Evolutionary conservation across 768 basidiomycete genomes (phyloP), one percentile per base, ranked within the genome.

Genomic region (Glaciozyma antarctica): DNA sequence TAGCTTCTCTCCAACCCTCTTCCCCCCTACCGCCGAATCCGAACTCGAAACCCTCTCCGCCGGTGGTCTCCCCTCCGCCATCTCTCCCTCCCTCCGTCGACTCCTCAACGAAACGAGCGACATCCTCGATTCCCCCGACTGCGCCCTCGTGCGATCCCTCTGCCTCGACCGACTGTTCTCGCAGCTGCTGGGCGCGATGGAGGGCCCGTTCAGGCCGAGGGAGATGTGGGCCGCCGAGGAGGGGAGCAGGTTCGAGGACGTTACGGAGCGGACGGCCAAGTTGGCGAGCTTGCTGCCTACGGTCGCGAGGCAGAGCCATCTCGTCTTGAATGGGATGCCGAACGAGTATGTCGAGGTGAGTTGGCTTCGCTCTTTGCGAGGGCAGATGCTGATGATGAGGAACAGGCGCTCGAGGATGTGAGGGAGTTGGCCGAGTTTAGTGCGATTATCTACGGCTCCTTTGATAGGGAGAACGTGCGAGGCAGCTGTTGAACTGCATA

Each of bases 221-320:
- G 67, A 57, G 21, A n/a, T 41, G 38, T 41, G 26, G 9, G 34
- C 32, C 19, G 54, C n/a, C 58, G 57, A 41, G 22, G 52, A 26
- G 12, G 61, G 56, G 26, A 51, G 49, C 57, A 56, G 65, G 41
- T 66, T 73, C 45, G 65, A 68, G 55, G 67, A 66, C 41, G 58
- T 71, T 1, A 59, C 61, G 34, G 71, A 73, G 62, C 62, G 63
- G 58, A 80, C 82, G 70, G 82, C 88, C 58, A 79, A 88, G 54
- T 76, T 95, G 19, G 93, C 90, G 19, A 84, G 85, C 8, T 77
- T 94, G 70, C 77, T 97, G 34, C 92, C 91, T 6, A 86, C 83
- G 1, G 77, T 95, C 49, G 84, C 87, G 61, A 79, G 84, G 63
- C 91, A 90, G 89, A 86, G 85, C 72, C 49, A 82, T 68, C 64